A percentile compares a stretch with the other conserved stretches of the same genome.
Conservation (phyloP, 345 rosid species). For the Erucastrum elatum region DNA sequence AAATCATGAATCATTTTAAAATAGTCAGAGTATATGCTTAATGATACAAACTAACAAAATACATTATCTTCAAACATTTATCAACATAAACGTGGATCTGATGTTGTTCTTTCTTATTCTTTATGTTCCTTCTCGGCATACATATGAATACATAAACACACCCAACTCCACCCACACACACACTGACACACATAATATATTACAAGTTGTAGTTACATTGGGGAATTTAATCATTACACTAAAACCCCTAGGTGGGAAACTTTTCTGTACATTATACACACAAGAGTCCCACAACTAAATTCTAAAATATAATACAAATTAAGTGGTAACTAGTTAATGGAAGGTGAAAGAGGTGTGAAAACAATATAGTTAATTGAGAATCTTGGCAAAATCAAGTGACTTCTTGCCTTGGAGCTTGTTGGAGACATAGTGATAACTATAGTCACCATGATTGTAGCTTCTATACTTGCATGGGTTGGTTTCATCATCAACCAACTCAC, state of each 20-base stretch:
- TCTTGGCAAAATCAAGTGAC: slow-evolving; percentile 82
- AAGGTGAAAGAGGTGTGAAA: not conserved
- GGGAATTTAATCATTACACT: slow-evolving; percentile 35
- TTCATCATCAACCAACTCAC: slow-evolving; percentile 70
- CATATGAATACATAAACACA: not conserved
- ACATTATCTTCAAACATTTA: not conserved
- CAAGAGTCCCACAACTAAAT: slow-evolving; percentile 20
- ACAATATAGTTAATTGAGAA: slow-evolving; percentile 41
- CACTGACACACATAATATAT: slow-evolving; percentile 13
- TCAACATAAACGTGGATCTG: not conserved
- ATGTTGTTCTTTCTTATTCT: not conserved
- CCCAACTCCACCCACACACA: slow-evolving; percentile 11
- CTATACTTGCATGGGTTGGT: slow-evolving; percentile 80
- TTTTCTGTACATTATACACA: slow-evolving; percentile 26
- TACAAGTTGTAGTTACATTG: slow-evolving; percentile 37
- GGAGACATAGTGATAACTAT: slow-evolving; percentile 77
- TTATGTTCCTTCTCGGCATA: slow-evolving; percentile 6
- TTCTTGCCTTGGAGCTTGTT: slow-evolving; percentile 89
- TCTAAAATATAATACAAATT: not conserved
- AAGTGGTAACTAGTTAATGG: slow-evolving; percentile 35
- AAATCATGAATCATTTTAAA: not conserved
- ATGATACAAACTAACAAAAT: slow-evolving; percentile 6
- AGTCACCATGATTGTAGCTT: slow-evolving; percentile 88
- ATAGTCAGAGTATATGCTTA: not conserved
- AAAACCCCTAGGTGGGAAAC: slow-evolving; percentile 39